phyloP scores from a whole-genome alignment of 2,329 filamentous ascomycete species.

The Aspergillus ibericus region DNA sequence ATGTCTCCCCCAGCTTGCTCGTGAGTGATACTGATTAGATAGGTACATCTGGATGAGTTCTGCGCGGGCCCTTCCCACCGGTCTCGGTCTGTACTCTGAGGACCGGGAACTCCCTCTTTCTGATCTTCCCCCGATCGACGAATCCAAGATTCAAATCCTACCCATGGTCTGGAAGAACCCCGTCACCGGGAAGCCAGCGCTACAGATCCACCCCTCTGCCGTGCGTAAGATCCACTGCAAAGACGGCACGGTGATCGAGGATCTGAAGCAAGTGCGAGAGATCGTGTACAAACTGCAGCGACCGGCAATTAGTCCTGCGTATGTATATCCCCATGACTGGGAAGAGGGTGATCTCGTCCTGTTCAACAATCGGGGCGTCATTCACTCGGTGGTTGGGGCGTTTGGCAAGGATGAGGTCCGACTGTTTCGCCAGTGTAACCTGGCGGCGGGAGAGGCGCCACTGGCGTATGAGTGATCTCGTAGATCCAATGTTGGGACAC shows the following conservation, averaged over 20 bases:
- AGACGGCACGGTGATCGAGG: constrained; percentile 68
- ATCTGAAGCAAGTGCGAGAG: constrained; percentile 65
- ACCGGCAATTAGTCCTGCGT: constrained; percentile 66
- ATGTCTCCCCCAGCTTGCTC: not conserved
- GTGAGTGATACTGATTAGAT: not conserved
- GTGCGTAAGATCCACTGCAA: constrained; percentile 67
- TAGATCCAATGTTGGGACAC: no score
- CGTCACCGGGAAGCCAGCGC: constrained; percentile 64
- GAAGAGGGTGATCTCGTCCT: constrained; percentile 72
- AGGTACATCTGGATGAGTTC: constrained; percentile 72
- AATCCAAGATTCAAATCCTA: constrained; percentile 67
- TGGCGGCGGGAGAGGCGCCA: constrained; percentile 51
- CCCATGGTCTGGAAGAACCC: constrained; percentile 80
- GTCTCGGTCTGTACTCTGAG: constrained; percentile 70
- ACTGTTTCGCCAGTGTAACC: constrained; percentile 75
- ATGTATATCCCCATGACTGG: constrained; percentile 76
- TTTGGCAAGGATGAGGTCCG: constrained; percentile 73
- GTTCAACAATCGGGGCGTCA: constrained; percentile 74
- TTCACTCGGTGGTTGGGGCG: constrained; percentile 74
- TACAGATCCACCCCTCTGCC: constrained; percentile 74
- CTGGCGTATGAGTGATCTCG: not conserved
- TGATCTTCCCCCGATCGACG: constrained; percentile 65
- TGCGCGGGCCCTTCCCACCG: constrained; percentile 65
- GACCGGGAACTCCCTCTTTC: constrained; percentile 59
- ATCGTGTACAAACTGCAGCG: constrained; percentile 72